Percentiles rank a stretch among this genome's conserved stretches.
Evolutionary conservation across 768 basidiomycete species (phyloP).

Genomic region (Botryobasidium botryosum): DNA sequence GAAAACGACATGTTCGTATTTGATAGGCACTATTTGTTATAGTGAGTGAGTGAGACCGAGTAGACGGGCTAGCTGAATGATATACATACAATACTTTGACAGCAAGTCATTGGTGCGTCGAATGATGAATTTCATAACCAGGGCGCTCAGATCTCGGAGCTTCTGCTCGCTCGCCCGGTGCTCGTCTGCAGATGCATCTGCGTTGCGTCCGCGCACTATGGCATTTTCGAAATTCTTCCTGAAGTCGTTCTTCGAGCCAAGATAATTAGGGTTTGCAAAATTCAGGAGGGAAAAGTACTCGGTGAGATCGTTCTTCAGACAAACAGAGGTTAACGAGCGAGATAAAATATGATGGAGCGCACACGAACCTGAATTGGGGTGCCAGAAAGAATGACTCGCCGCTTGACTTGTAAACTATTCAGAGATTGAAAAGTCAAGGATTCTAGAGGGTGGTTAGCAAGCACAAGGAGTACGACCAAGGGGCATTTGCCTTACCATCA

Average conservation of each 20-base stretch:
- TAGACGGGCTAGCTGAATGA: neutral
- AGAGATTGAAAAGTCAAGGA: slow-evolving; percentile 77
- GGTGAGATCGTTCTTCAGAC: slow-evolving; percentile 64
- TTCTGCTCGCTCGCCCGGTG: slow-evolving; percentile 79
- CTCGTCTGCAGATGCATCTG: slow-evolving; percentile 59
- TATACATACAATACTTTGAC: slow-evolving; percentile 78
- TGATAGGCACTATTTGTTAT: slow-evolving; percentile 66
- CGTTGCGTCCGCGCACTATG: slow-evolving; percentile 81
- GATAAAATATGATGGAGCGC: neutral
- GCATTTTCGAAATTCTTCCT: slow-evolving; percentile 87
- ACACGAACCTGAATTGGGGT: slow-evolving; percentile 68
- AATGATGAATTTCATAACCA: slow-evolving; percentile 90
- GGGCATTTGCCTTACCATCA: slow-evolving; percentile 45
- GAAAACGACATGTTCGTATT: slow-evolving; percentile 97
- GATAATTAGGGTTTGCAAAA: slow-evolving; percentile 82
- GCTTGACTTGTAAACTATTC: slow-evolving; percentile 64
- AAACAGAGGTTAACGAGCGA: neutral
- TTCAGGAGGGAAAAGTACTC: slow-evolving; percentile 89
- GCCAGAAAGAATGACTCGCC: slow-evolving; percentile 85
- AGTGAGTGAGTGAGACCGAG: neutral
- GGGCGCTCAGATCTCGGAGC: slow-evolving; percentile 72
- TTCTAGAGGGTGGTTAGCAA: slow-evolving; percentile 29
- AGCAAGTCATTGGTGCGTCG: slow-evolving; percentile 84
- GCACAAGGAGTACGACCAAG: neutral
- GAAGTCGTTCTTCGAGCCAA: slow-evolving; percentile 80